Percentiles rank a stretch among this genome's conserved stretches.
These are phyloP conservation scores for Rubia balearica DNA, from an alignment of 305 asterid species.

Conservation along the genomic window DNA sequence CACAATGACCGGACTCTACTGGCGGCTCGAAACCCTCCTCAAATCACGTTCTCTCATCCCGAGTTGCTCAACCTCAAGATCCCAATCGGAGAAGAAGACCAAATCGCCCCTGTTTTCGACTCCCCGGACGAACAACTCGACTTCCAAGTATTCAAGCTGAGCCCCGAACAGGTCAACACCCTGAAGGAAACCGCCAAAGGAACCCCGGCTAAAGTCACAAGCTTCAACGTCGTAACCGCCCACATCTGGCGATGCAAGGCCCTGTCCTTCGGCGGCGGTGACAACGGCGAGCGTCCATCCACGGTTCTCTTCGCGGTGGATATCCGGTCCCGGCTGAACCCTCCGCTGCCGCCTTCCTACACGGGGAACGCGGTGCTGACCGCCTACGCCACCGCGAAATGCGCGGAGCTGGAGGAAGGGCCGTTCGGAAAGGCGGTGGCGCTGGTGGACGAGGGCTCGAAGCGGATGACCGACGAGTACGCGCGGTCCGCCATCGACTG, in stretches of 20 bases:
- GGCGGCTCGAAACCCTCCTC: conserved; percentile 77
- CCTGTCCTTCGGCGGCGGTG: conserved; percentile 25
- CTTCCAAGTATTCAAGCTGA: conserved; percentile 48
- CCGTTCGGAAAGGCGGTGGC: conserved; percentile 44
- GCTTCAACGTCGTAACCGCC: conserved; percentile 65
- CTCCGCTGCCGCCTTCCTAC: conserved; percentile 54
- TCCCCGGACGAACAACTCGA: conserved; percentile 43
- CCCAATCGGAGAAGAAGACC: conserved; percentile 41
- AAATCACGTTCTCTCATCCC: conserved; percentile 71
- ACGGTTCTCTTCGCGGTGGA: conserved; percentile 68
- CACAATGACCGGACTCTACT: conserved; percentile 63
- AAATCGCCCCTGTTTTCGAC: conserved; percentile 40
- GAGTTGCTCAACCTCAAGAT: conserved; percentile 62
- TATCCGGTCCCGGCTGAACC: conserved; percentile 48
- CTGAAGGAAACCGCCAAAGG: conserved; percentile 32
- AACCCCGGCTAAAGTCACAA: conserved; percentile 31
- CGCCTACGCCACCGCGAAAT: conserved; percentile 52
- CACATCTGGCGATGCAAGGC: conserved; percentile 86
- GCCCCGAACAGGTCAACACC: conserved; percentile 29
- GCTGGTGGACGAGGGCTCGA: conserved; percentile 48
- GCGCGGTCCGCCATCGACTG: conserved; percentile 72
- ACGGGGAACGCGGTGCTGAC: conserved; percentile 71
- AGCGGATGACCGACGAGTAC: conserved; percentile 59
- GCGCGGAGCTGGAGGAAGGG: conserved; percentile 43
- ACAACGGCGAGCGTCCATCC: conserved; percentile 24